phyloP scores from a whole-genome alignment of 495 filamentous ascomycete genomes.

The Halenospora varia region DNA sequence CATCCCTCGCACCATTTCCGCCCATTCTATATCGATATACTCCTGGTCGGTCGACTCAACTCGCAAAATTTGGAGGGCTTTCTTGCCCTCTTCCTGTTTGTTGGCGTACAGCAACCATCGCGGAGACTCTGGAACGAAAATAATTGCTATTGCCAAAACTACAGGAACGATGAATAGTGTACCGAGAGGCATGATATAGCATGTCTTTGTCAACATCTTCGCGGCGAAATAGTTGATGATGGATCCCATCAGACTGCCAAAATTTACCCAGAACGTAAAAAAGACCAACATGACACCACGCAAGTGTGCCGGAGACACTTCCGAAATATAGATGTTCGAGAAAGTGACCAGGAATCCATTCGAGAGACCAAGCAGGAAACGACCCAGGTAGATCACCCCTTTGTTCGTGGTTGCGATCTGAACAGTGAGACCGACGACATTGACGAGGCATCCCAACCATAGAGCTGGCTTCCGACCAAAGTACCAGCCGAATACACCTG shows the following conservation, averaged over 20 bases:
- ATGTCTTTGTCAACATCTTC: slow-evolving; percentile 36
- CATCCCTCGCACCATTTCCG: slow-evolving; percentile 25
- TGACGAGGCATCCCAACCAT: slow-evolving; percentile 45
- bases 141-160: slow-evolving; percentile 43
- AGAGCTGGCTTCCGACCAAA: slow-evolving; percentile 44
- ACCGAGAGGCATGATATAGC: slow-evolving; percentile 55
- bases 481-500: slow-evolving; percentile 44
- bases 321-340: slow-evolving; percentile 52
- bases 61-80: neutral
- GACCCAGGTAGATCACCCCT: slow-evolving; percentile 49
- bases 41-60: neutral
- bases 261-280: slow-evolving; percentile 30
- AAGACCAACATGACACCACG: slow-evolving; percentile 14
- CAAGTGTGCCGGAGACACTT: slow-evolving; percentile 26
- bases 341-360: slow-evolving; percentile 57
- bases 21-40: slow-evolving; percentile 11
- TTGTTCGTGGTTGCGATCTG: slow-evolving; percentile 52
- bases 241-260: slow-evolving; percentile 51
- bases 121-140: slow-evolving; percentile 60
- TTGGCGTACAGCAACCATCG: slow-evolving; percentile 43
- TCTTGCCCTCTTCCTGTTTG: slow-evolving; percentile 14
- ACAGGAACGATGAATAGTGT: slow-evolving; percentile 52
- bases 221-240: slow-evolving; percentile 56
- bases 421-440: slow-evolving; percentile 43
- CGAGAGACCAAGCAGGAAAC: slow-evolving; percentile 51